Evolutionary conservation across 2,329 filamentous ascomycete species (phyloP).

Genomic region (Calycina herbarum): DNA sequence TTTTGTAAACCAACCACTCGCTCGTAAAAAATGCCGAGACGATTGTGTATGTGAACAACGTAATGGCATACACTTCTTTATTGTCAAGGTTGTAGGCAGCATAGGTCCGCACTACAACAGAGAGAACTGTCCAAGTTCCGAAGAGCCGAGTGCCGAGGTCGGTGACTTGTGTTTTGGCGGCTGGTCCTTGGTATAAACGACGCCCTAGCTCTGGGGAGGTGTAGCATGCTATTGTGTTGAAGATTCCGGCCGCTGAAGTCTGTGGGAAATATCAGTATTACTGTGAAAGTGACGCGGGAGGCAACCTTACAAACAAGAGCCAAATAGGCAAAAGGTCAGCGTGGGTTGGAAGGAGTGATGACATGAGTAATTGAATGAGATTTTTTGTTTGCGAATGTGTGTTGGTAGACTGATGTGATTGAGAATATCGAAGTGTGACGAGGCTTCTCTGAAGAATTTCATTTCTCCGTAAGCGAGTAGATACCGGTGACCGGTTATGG

Average conservation of each 20-base stretch:
- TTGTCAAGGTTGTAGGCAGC: constrained; percentile 65
- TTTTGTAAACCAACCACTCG: constrained; percentile 4
- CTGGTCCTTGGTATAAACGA: neutral
- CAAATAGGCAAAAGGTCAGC: neutral
- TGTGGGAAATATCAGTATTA: neutral
- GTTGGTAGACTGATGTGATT: too few species aligned
- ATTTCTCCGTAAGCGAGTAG: too few species aligned
- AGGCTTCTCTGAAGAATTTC: too few species aligned
- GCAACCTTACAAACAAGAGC: neutral
- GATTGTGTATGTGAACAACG: neutral
- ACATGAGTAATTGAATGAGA: neutral
- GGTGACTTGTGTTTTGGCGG: constrained; percentile 47
- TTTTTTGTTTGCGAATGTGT: too few species aligned
- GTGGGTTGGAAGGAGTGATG: neutral
- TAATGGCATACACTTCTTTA: constrained; percentile 48
- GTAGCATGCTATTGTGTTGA: neutral
- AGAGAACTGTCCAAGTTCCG: constrained; percentile 67
- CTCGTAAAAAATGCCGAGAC: neutral
- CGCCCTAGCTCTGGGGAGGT: neutral
- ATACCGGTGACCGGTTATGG: too few species aligned
- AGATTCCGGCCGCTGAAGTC: neutral
- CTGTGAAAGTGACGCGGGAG: neutral
- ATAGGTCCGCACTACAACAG: constrained; percentile 60
- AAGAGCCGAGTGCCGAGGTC: constrained; percentile 77
- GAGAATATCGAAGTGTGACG: too few species aligned